phyloP scores from a whole-genome alignment of 441 rosid species.

The Eruca vesicaria region DNA sequence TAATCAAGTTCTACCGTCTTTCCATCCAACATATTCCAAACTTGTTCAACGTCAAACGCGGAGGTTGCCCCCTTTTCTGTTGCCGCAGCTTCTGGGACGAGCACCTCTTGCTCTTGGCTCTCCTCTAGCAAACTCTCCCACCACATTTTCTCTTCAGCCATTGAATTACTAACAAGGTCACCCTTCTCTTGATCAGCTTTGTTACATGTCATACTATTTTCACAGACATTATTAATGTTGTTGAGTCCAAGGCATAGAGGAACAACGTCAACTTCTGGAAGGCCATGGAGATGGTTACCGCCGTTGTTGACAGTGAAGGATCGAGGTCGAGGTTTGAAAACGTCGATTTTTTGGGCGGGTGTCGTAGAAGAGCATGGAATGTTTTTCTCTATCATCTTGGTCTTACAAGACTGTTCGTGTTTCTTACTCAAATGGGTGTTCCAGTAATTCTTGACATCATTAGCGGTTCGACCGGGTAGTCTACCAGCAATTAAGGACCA shows the following conservation, averaged over 20 bases:
- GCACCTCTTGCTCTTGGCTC: background rate
- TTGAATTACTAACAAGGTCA: background rate
- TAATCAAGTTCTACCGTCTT: conserved; percentile 17
- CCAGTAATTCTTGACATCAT: background rate
- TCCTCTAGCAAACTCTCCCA: conserved; percentile 33
- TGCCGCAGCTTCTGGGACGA: background rate
- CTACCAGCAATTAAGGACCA: conserved; percentile 48
- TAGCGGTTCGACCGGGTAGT: background rate
- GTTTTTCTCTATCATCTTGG: background rate
- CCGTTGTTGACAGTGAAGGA: background rate
- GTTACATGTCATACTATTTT: conserved; percentile 1
- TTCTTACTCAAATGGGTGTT: conserved; percentile 29
- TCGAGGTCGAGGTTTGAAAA: conserved; percentile 39
- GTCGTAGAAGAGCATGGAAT: background rate
- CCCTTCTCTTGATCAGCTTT: conserved; percentile 7
- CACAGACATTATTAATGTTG: background rate
- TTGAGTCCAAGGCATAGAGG: conserved; percentile 9
- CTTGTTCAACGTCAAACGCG: conserved; percentile 7
- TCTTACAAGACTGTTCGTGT: background rate
- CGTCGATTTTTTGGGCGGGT: conserved; percentile 15
- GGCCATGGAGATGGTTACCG: background rate
- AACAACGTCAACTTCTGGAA: background rate
- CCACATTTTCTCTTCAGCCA: conserved; percentile 19
- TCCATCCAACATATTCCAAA: conserved; percentile 11
- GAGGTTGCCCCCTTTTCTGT: background rate